Percentiles rank a stretch among this genome's conserved stretches.
Evolutionary conservation across 495 filamentous ascomycete genomes (phyloP).

Genomic region (Neurospora sp.): DNA sequence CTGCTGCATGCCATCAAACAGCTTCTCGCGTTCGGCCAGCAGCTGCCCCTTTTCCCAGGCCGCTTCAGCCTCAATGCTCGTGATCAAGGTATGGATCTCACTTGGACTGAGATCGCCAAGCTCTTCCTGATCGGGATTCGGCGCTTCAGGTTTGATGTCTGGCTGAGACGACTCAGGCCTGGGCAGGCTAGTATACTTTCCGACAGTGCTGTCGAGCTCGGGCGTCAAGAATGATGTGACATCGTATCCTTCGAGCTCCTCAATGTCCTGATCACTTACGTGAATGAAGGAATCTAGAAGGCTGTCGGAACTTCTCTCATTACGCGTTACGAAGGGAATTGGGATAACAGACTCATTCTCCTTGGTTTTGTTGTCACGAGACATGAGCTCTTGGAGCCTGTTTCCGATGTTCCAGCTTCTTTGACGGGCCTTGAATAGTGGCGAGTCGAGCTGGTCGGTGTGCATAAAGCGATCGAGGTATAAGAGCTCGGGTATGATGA

Average conservation of each 20-base stretch:
- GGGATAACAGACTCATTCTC: constrained; percentile 1
- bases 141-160: not conserved
- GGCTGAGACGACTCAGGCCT: not conserved
- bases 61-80: constrained; percentile 5
- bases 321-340: not conserved
- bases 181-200: not conserved
- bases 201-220: not conserved
- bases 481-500: constrained; percentile 64
- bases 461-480: constrained; percentile 90
- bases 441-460: constrained; percentile 37
- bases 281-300: not conserved
- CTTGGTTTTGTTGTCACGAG: constrained; percentile 9
- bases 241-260: not conserved
- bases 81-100: not conserved
- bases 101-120: not conserved
- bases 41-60: constrained; percentile 1
- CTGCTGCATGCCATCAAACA: constrained; percentile 50
- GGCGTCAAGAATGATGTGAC: not conserved
- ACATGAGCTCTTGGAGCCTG: constrained; percentile 46
- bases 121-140: not conserved
- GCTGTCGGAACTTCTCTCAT: not conserved
- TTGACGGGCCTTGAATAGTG: constrained; percentile 50
- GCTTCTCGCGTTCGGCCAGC: constrained; percentile 34
- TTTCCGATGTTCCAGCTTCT: constrained; percentile 67
- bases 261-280: not conserved